phyloP scores from a whole-genome alignment of 2,329 filamentous ascomycete genomes.

The Xylaria sp. region DNA sequence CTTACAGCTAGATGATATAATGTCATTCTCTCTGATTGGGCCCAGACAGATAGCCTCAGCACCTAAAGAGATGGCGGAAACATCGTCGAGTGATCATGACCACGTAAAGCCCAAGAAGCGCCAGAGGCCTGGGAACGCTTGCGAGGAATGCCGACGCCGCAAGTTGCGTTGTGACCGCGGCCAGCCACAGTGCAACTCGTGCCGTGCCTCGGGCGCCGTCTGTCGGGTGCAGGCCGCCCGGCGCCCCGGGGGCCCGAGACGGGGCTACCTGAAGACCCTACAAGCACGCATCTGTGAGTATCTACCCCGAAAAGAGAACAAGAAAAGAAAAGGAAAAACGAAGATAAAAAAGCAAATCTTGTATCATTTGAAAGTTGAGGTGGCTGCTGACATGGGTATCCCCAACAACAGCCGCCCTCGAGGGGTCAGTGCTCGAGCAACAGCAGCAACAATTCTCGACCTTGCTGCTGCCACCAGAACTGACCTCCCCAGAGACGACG shows the following conservation, averaged over 20 bases:
- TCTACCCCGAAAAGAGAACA: too few relatives aligned
- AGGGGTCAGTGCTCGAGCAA: neutral
- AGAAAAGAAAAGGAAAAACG: too few relatives aligned
- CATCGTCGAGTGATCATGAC: too few relatives aligned
- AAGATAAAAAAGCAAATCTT: neutral
- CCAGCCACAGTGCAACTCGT: constrained; percentile 4
- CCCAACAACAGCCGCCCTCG: neutral
- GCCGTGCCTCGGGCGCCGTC: neutral
- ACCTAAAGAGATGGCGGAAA: too few relatives aligned
- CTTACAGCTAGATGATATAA: too few relatives aligned
- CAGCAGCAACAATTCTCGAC: neutral
- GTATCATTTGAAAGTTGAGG: neutral
- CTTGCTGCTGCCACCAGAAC: neutral
- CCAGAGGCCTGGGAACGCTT: constrained; percentile 7
- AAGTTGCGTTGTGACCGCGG: constrained; percentile 8
- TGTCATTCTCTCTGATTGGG: too few relatives aligned
- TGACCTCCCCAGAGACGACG: neutral
- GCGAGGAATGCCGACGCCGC: constrained; percentile 5
- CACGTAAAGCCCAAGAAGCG: too few relatives aligned
- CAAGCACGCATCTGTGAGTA: constrained; percentile 1
- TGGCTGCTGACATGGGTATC: neutral
- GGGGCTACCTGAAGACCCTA: constrained; percentile 5
- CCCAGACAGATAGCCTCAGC: too few relatives aligned
- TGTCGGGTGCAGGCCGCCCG: neutral
- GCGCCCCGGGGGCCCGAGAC: neutral